These are phyloP conservation scores for Sextonia rubra DNA, from an alignment of 164 flowering plant species.

Conservation along the genomic window DNA sequence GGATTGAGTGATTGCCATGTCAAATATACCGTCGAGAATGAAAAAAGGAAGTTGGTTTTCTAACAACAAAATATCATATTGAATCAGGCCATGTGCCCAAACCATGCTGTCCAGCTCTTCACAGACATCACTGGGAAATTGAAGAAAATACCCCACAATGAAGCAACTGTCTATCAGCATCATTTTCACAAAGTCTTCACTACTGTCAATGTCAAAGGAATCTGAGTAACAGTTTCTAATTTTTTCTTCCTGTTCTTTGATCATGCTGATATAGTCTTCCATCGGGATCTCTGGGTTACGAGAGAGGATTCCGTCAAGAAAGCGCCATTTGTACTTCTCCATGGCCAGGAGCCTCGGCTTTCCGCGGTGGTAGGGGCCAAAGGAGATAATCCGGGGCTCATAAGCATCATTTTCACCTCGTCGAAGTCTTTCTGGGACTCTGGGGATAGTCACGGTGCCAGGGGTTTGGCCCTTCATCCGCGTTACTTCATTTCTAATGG, in stretches of 20 bases:
- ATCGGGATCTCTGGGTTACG: slow-evolving; percentile 10
- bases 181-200: background rate
- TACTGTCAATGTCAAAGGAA: too few species aligned
- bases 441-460: slow-evolving; percentile 19
- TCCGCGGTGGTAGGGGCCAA: slow-evolving; percentile 55
- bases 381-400: slow-evolving; percentile 39
- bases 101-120: too few species aligned
- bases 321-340: slow-evolving; percentile 47
- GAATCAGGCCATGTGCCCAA: background rate
- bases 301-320: slow-evolving; percentile 16
- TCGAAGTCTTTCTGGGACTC: slow-evolving; percentile 38
- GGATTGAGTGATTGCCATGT: background rate
- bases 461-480: background rate
- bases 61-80: slow-evolving; percentile 2
- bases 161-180: slow-evolving; percentile 9
- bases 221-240: background rate
- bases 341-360: slow-evolving; percentile 26
- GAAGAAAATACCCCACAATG: background rate
- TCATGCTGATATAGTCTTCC: slow-evolving; percentile 19
- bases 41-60: slow-evolving; percentile 18
- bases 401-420: slow-evolving; percentile 36
- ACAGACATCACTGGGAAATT: background rate
- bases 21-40: background rate
- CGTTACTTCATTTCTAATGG: background rate
- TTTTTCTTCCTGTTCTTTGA: slow-evolving; percentile 25